Conservation (phyloP, 768 basidiomycete genomes). For the Lentinula lateritia region DNA sequence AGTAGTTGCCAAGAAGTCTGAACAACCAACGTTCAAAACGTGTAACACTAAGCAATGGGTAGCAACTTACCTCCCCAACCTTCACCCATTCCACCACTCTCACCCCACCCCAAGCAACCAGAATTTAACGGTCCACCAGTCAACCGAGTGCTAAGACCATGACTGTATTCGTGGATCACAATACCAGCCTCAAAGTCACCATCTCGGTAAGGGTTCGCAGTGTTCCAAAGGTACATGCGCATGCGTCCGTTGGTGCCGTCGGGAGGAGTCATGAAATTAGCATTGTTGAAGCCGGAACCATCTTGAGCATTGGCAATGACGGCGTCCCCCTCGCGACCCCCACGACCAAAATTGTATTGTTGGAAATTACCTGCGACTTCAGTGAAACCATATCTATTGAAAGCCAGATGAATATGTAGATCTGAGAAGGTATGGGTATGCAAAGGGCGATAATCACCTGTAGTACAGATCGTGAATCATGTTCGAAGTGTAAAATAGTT, state of each 20-base stretch:
- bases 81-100: slow-evolving; percentile 96
- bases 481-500: slow-evolving; percentile 86
- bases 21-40: not conserved
- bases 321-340: slow-evolving; percentile 81
- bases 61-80: slow-evolving; percentile 74
- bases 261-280: slow-evolving; percentile 86
- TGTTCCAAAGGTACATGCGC: slow-evolving; percentile 97
- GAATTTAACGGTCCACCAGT: slow-evolving; percentile 94
- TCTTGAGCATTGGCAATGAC: slow-evolving; percentile 96
- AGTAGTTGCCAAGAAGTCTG: slow-evolving; percentile 82
- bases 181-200: slow-evolving; percentile 97
- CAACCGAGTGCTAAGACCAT: slow-evolving; percentile 89
- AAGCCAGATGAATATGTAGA: slow-evolving; percentile 5
- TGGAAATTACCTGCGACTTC: slow-evolving; percentile 96
- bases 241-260: slow-evolving; percentile 86
- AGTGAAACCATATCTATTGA: slow-evolving; percentile 78
- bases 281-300: slow-evolving; percentile 88
- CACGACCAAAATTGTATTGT: slow-evolving; percentile 91
- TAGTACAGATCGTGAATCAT: slow-evolving; percentile 81
- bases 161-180: slow-evolving; percentile 85
- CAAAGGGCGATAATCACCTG: slow-evolving; percentile 30
- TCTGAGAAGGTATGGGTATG: not conserved
- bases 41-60: not conserved
- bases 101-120: slow-evolving; percentile 93
- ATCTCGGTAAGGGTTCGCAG: slow-evolving; percentile 84